phyloP scores from a whole-genome alignment of 371 early-diverging fungal species.

The Polyrhizophydium stewartii region DNA sequence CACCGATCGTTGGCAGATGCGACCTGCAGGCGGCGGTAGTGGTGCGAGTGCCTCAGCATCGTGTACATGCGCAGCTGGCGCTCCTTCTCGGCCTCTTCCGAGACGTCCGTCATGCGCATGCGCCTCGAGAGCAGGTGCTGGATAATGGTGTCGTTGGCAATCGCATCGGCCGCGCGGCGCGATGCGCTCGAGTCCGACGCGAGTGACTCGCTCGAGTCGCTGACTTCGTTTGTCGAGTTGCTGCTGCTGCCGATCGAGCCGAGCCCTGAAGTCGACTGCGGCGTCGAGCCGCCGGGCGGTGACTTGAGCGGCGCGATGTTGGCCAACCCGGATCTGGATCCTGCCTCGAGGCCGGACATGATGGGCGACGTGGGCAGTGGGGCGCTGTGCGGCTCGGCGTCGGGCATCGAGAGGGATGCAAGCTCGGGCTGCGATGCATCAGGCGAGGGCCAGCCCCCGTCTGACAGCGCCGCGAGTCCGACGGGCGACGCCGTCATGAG shows the following conservation, averaged over 20 bases:
- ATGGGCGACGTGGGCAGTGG: no score
- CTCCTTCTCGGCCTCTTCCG: conserved; percentile 15
- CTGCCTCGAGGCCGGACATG: no score
- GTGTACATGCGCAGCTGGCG: conserved; percentile 29
- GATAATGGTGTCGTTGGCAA: conserved; percentile 12
- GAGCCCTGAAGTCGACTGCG: background rate
- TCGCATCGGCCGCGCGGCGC: background rate
- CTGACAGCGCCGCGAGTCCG: no score
- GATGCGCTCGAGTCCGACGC: background rate
- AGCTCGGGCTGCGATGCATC: no score
- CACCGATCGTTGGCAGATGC: conserved; percentile 7
- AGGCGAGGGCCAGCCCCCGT: no score
- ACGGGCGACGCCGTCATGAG: no score
- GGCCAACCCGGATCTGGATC: no score
- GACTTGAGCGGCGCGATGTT: no score
- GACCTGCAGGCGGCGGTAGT: conserved; percentile 26
- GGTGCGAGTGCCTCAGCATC: conserved; percentile 24
- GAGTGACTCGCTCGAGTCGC: background rate
- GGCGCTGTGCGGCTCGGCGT: no score
- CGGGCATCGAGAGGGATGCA: no score
- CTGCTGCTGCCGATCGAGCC: background rate
- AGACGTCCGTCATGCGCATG: conserved; percentile 18
- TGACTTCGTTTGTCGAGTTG: background rate
- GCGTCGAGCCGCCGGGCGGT: no score
- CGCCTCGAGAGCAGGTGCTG: conserved; percentile 16